These are phyloP conservation scores for Lichtheimia ramosa DNA, from an alignment of 371 early-diverging fungal species.

Conservation along the genomic window DNA sequence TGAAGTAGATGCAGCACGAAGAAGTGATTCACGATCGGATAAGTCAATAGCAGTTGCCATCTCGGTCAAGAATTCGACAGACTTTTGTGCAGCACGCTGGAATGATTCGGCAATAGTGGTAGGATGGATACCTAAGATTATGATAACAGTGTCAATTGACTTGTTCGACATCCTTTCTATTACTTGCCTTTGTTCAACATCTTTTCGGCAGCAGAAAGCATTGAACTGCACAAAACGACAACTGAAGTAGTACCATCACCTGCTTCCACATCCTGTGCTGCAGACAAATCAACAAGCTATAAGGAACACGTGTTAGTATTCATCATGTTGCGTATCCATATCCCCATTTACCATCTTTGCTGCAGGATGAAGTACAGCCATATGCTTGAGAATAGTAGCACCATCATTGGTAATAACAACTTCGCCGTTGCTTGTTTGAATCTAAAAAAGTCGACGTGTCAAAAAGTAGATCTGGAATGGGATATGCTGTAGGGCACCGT, in stretches of 20 bases:
- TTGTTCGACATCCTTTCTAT: background rate
- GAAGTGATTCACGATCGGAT: slow-evolving; percentile 83
- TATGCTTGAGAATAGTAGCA: slow-evolving; percentile 99
- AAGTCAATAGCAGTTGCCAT: slow-evolving; percentile 83
- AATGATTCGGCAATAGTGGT: slow-evolving; percentile 95
- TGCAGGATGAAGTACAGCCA: slow-evolving; percentile 97
- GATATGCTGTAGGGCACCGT: background rate
- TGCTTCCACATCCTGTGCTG: slow-evolving; percentile 99
- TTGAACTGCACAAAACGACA: slow-evolving; percentile 94
- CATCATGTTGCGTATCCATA: background rate
- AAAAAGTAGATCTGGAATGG: background rate
- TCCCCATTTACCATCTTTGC: slow-evolving; percentile 89
- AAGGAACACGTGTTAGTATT: background rate
- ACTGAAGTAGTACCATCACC: slow-evolving; percentile 99
- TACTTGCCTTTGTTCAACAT: slow-evolving; percentile 83
- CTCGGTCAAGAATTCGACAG: slow-evolving; percentile 79
- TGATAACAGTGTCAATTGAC: background rate
- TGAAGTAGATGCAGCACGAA: slow-evolving; percentile 94
- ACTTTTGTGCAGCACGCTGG: slow-evolving; percentile 80
- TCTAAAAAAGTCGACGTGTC: slow-evolving; percentile 48
- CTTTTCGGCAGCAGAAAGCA: slow-evolving; percentile 90
- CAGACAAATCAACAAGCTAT: slow-evolving; percentile 95
- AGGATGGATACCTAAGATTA: slow-evolving; percentile 84
- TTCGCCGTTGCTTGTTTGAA: slow-evolving; percentile 91
- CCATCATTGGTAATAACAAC: slow-evolving; percentile 99